These are phyloP conservation scores for Trichoderma guizhouense DNA, from an alignment of 2,329 filamentous ascomycete genomes.

Conservation along the genomic window DNA sequence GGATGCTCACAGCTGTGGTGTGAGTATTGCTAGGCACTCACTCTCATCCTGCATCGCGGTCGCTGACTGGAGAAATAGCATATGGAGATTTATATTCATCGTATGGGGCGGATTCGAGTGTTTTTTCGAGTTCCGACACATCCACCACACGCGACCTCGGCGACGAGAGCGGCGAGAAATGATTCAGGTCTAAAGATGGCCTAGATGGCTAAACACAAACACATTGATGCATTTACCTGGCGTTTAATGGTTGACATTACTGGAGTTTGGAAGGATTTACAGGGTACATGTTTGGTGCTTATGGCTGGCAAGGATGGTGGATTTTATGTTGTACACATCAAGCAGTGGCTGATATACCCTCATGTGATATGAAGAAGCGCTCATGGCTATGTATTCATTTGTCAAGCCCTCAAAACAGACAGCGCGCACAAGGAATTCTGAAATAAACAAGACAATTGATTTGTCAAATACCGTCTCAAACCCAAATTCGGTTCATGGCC, in stretches of 20 bases:
- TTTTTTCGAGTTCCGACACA: slow-evolving; percentile 7
- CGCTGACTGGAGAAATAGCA: not conserved
- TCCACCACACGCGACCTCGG: not conserved
- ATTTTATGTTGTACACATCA: not conserved
- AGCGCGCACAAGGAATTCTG: not conserved
- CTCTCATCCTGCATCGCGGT: not conserved
- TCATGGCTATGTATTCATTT: not conserved
- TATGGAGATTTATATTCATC: slow-evolving; percentile 19
- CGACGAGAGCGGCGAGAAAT: not conserved
- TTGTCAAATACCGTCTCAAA: not conserved
- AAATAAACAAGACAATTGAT: not conserved
- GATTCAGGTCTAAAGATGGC: not conserved
- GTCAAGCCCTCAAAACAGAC: not conserved
- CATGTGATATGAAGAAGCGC: not conserved
- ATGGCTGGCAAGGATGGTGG: not conserved
- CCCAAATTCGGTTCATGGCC: not conserved
- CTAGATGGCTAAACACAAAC: not conserved
- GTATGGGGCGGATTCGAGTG: slow-evolving; percentile 19
- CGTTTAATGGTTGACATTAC: not conserved
- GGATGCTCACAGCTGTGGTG: slow-evolving; percentile 16
- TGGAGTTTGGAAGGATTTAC: not conserved
- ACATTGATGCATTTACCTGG: not conserved
- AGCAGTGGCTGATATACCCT: slow-evolving; percentile 6
- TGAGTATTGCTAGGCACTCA: not conserved
- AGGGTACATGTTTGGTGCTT: not conserved